Evolutionary conservation across 2,329 filamentous ascomycete genomes (phyloP).

Genomic region (Pseudopithomyces chartarum): DNA sequence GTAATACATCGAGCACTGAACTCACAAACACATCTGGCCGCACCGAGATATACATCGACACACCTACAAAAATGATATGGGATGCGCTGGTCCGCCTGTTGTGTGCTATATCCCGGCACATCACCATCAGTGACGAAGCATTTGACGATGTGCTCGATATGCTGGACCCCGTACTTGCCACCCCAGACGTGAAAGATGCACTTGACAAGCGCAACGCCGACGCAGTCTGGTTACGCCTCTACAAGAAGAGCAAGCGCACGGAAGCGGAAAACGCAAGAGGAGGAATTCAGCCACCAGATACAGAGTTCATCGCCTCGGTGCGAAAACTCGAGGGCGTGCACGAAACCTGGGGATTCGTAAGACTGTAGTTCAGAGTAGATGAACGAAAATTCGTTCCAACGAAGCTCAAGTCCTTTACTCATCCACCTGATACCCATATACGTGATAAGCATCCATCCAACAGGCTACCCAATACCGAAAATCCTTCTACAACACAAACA

Average conservation of each 20-base stretch:
- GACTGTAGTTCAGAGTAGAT: too few species aligned
- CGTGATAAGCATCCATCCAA: too few species aligned
- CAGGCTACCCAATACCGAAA: too few species aligned
- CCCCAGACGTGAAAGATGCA: conserved; percentile 58
- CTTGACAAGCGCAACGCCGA: conserved; percentile 72
- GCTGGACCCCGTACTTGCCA: conserved; percentile 51
- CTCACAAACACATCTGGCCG: background rate
- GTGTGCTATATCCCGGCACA: conserved; percentile 64
- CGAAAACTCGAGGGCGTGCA: background rate
- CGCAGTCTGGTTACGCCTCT: conserved; percentile 70
- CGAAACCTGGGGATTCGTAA: too few species aligned
- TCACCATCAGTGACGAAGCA: conserved; percentile 68
- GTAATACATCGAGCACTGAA: background rate
- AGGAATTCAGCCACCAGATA: background rate
- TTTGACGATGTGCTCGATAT: conserved; percentile 74
- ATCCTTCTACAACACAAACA: too few species aligned
- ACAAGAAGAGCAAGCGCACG: conserved; percentile 19
- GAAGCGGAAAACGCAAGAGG: background rate
- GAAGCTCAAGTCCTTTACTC: too few species aligned
- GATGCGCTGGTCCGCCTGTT: conserved; percentile 65
- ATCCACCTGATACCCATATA: too few species aligned
- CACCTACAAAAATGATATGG: conserved; percentile 68
- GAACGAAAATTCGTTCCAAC: too few species aligned
- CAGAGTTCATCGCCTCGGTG: background rate
- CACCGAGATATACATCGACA: conserved; percentile 51